Evolutionary conservation across 1,284 basidiomycete species (phyloP), one percentile per base, ranked within the genome.

Genomic region (Cryptococcus floricola): DNA sequence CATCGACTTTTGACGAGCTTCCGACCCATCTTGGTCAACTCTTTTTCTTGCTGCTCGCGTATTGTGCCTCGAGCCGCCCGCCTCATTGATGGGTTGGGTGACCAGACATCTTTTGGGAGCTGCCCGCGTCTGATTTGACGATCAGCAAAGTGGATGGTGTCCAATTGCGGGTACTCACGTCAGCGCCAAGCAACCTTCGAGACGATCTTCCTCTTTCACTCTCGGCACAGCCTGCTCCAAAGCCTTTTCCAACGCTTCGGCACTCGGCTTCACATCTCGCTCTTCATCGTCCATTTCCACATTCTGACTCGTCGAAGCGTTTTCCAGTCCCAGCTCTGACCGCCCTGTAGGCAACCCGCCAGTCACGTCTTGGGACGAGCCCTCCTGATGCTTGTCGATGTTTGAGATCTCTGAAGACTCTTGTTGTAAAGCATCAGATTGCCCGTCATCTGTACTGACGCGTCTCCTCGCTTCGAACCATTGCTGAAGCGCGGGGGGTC

Each of bases 1-100:
- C 60, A 61, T n/a, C 53, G 51, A 16, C 50, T 38, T 23, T 51
- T 53, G n/a, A 47, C 46, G 10, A 61, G 52, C 45, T 56, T 61
- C 45, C 48, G 56, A 10, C 60, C 60, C 44, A 50, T 27, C 18
- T 39, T 38, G 9, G 8, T 38, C 39, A 61, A 39, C 28, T 48
- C 48, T 6, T 38, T 28, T 5, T 31, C 38, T 46, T 58, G 41
- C 16, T 39, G 39, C 23, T 48, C 42, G 14, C 50, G 39, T 31
- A 58, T 39, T 18, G 44, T 28, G 23, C 46, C 19, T 37, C 60
- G 18, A n/a, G 49, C 49, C 19, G 48, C 25, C 14, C 28, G 50
- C 23, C 48, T 34, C 1, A 37, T 19, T 0, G 48, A 14, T n/a
- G 48, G 37, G 12, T 56, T 37, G 25, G 28, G 41, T 18, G 42